Conservation (phyloP, 116 monocot genomes). For the Cymodocea nodosa region DNA sequence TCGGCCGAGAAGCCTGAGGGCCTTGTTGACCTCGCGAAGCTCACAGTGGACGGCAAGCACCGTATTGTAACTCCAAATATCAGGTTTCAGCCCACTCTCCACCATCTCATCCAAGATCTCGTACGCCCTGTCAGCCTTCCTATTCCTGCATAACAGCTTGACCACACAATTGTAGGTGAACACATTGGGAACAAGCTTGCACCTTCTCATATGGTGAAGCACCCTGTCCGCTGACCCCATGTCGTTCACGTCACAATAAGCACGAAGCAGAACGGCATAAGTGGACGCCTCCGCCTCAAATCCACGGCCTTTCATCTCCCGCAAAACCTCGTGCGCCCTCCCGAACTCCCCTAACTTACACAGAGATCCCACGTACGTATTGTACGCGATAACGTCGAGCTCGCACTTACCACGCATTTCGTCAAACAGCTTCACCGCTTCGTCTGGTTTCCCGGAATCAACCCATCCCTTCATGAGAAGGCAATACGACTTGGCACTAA, state of each 20-base stretch:
- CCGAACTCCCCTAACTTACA: constrained; percentile 36
- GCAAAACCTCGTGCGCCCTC: constrained; percentile 24
- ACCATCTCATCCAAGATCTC: constrained; percentile 69
- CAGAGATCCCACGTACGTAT: constrained; percentile 38
- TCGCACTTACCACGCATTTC: constrained; percentile 18
- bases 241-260: constrained; percentile 46
- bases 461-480: constrained; percentile 46
- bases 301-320: constrained; percentile 32
- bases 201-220: constrained; percentile 33
- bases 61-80: constrained; percentile 73
- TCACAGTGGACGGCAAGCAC: constrained; percentile 54
- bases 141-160: constrained; percentile 43
- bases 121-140: constrained; percentile 47
- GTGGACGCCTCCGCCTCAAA: constrained; percentile 44
- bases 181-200: constrained; percentile 38
- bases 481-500: constrained; percentile 17
- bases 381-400: constrained; percentile 42
- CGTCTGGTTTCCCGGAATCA: constrained; percentile 24
- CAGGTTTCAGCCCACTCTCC: constrained; percentile 36
- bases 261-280: constrained; percentile 44
- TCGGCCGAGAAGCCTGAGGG: constrained; percentile 35
- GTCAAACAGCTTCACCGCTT: constrained; percentile 29
- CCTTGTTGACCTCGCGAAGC: constrained; percentile 61
- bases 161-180: constrained; percentile 66
- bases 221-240: constrained; percentile 20